Percentiles rank a stretch among this genome's conserved stretches.
Conservation (phyloP, 345 rosid species). For the Mangifera indica region DNA sequence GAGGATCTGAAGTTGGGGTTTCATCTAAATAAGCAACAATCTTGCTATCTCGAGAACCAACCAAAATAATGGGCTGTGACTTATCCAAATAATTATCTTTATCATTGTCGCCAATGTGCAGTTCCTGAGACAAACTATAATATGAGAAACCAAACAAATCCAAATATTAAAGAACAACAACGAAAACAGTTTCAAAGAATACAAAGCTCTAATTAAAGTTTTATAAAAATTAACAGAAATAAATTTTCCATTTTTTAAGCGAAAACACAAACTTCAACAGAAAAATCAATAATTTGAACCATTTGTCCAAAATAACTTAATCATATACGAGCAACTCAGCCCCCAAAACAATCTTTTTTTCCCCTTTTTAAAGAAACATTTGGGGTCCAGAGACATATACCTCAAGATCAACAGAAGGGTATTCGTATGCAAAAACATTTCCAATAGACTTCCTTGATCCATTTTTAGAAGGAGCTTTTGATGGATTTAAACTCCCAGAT, state of each 20-base stretch:
- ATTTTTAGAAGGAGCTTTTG: conserved; percentile 41
- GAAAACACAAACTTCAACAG: not conserved
- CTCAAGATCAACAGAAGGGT: conserved; percentile 50
- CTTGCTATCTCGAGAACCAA: conserved; percentile 42
- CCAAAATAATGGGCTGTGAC: conserved; percentile 41
- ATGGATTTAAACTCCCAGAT: conserved; percentile 37
- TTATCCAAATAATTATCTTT: conserved; percentile 23
- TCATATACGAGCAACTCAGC: not conserved
- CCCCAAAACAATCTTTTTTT: too few relatives aligned
- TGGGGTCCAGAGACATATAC: conserved; percentile 28
- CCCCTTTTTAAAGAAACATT: not conserved
- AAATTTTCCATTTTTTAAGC: not conserved
- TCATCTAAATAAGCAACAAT: conserved; percentile 67
- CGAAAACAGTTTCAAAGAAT: not conserved
- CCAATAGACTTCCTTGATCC: conserved; percentile 35
- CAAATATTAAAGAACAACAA: not conserved
- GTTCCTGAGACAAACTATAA: conserved; percentile 32
- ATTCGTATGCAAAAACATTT: conserved; percentile 40
- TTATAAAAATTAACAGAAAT: not conserved
- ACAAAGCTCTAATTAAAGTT: not conserved
- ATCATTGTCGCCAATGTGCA: conserved; percentile 7
- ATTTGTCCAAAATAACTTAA: not conserved
- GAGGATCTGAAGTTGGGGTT: conserved; percentile 39
- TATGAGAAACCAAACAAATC: conserved; percentile 22
- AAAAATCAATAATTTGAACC: not conserved